These are phyloP conservation scores for Cavenderia fasciculata DNA, from an alignment of 78 protist species.

Conservation along the genomic window DNA sequence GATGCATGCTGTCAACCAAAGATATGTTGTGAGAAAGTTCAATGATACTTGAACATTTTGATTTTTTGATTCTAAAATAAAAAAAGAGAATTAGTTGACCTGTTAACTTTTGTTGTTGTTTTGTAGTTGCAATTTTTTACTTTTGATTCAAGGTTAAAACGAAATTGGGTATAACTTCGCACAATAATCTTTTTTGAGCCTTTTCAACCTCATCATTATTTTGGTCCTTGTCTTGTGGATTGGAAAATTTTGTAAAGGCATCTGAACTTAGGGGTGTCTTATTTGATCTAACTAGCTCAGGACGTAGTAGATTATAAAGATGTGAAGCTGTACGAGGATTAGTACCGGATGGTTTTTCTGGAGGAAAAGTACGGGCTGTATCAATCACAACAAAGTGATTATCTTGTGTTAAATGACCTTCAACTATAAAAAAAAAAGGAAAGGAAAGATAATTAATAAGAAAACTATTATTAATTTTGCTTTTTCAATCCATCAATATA, in stretches of 20 bases:
- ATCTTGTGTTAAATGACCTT: conserved; percentile 59
- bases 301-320: conserved; percentile 69
- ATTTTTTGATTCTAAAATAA: conserved; percentile 18
- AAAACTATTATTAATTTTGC: too few species aligned
- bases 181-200: conserved; percentile 53
- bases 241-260: conserved; percentile 73
- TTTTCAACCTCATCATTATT: conserved; percentile 77
- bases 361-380: conserved; percentile 74
- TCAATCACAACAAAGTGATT: conserved; percentile 61
- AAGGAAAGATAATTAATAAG: too few species aligned
- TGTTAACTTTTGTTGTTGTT: neutral
- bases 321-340: conserved; percentile 1
- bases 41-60: conserved; percentile 9
- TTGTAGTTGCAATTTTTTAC: neutral
- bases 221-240: conserved; percentile 35
- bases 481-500: too few species aligned
- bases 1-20: conserved; percentile 68
- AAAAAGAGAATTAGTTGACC: neutral
- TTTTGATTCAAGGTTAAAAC: conserved; percentile 49
- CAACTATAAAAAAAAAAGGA: too few species aligned
- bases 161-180: conserved; percentile 52
- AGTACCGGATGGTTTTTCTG: conserved; percentile 68
- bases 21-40: conserved; percentile 15
- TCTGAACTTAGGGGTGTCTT: conserved; percentile 60
- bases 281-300: conserved; percentile 44